Evolutionary conservation across 805 yeast genomes (phyloP).

Genomic region (Saccharomycopsis fermentans): DNA sequence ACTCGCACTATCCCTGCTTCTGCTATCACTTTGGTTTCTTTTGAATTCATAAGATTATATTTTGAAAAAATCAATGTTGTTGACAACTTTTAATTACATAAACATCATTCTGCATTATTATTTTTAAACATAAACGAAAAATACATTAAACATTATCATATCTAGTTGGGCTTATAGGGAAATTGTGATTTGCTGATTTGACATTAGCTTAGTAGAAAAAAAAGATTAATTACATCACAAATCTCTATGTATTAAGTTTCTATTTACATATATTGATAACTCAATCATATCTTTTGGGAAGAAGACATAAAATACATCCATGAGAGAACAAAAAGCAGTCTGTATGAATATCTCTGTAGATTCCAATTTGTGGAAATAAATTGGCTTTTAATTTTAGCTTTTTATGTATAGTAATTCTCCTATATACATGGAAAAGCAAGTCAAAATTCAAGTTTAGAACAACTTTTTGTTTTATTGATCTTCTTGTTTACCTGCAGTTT

Average conservation of each 20-base stretch:
- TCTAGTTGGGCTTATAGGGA: too few species aligned
- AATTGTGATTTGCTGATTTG: neutral
- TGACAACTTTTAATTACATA: neutral
- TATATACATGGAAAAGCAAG: too few species aligned
- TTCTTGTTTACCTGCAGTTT: neutral
- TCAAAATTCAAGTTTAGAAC: neutral
- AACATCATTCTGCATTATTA: neutral
- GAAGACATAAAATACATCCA: too few species aligned
- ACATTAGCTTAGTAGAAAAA: neutral
- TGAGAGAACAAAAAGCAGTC: too few species aligned
- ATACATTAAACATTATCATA: too few species aligned
- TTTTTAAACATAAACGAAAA: too few species aligned
- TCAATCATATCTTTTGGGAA: neutral
- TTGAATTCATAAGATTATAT: slow-evolving; percentile 64
- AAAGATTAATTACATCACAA: neutral
- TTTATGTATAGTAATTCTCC: too few species aligned
- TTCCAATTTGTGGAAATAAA: too few species aligned
- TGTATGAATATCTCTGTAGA: too few species aligned
- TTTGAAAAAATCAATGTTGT: slow-evolving; percentile 23
- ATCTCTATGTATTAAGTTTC: neutral
- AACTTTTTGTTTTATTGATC: neutral
- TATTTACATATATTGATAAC: neutral
- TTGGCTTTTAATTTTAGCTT: too few species aligned
- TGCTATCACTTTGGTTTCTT: slow-evolving; percentile 90
- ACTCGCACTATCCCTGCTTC: slow-evolving; percentile 89